These are phyloP conservation scores for Trichoderma citrinoviride DNA, from an alignment of 2,329 filamentous ascomycete species.

Conservation along the genomic window DNA sequence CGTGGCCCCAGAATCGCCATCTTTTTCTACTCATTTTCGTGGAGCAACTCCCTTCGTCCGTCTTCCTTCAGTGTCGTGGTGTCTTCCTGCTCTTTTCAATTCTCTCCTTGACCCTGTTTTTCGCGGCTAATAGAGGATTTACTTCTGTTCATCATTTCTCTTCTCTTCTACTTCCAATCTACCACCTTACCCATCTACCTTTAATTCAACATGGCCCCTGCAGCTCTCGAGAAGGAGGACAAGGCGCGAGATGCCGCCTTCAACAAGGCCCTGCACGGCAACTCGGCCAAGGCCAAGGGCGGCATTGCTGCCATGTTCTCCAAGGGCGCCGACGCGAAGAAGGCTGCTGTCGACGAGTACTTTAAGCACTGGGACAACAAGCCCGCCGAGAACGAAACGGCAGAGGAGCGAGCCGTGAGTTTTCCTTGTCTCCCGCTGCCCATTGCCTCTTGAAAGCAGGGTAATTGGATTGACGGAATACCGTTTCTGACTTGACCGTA, in stretches of 20 bases:
- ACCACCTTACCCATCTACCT: not conserved
- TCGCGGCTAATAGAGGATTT: not conserved
- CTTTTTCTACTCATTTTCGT: not conserved
- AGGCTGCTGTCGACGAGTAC: constrained; percentile 84
- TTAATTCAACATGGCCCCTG: constrained; percentile 22
- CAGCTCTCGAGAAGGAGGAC: constrained; percentile 54
- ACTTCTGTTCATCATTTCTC: not conserved
- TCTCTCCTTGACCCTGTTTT: not conserved
- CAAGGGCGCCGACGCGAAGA: constrained; percentile 74
- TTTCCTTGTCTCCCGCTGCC: not conserved
- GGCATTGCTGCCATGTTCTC: constrained; percentile 80
- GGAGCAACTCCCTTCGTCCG: constrained; percentile 3
- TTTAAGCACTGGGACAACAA: constrained; percentile 98
- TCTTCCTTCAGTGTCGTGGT: not conserved
- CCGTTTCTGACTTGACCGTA: constrained; percentile 60
- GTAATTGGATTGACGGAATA: constrained; percentile 40
- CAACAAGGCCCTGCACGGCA: constrained; percentile 82
- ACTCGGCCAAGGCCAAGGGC: constrained; percentile 64
- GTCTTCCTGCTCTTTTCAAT: not conserved
- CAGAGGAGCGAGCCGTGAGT: constrained; percentile 22
- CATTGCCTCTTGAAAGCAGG: not conserved
- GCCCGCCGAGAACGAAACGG: constrained; percentile 62
- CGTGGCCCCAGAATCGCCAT: not conserved
- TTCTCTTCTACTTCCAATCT: not conserved
- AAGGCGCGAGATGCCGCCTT: constrained; percentile 84